Percentiles rank a stretch among this genome's conserved stretches.
Evolutionary conservation across 1,284 basidiomycete genomes (phyloP).

Genomic region (Wolfiporia cocos): DNA sequence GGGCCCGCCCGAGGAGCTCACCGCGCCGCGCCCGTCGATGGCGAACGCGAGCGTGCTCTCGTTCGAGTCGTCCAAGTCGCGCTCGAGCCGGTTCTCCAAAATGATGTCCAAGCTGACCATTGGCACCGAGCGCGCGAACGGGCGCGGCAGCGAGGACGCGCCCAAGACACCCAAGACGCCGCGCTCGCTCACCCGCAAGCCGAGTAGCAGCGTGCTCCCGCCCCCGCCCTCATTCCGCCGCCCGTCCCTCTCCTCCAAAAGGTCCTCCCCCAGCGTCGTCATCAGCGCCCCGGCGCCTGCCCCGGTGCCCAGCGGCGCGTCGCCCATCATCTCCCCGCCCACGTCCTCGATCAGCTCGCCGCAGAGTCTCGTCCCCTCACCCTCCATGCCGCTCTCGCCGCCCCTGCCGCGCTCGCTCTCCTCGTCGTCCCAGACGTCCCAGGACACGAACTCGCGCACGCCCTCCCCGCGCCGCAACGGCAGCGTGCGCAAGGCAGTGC

Average conservation of each 20-base stretch:
- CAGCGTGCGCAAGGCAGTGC: conserved; percentile 16
- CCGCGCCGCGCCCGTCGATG: conserved; percentile 19
- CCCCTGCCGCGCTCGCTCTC: conserved; percentile 7
- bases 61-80: conserved; percentile 33
- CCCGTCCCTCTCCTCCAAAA: conserved; percentile 16
- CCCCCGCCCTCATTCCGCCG: conserved; percentile 20
- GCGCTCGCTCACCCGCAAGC: conserved; percentile 15
- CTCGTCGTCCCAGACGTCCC: neutral
- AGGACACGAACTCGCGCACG: neutral
- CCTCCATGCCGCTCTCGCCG: conserved; percentile 10
- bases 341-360: conserved; percentile 13
- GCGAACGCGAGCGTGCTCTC: conserved; percentile 30
- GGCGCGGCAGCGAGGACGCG: conserved; percentile 19
- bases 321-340: conserved; percentile 7
- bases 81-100: conserved; percentile 53
- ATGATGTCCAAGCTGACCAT: conserved; percentile 75
- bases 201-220: conserved; percentile 10
- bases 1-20: conserved; percentile 43
- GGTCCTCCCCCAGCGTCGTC: conserved; percentile 23
- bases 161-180: conserved; percentile 12
- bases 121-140: conserved; percentile 40
- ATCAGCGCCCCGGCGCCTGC: conserved; percentile 21
- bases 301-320: conserved; percentile 9
- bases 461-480: neutral
- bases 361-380: conserved; percentile 5